Base-by-base conservation (phyloP, 495 filamentous ascomycete species). In the Aspergillus asperescens region DNA sequence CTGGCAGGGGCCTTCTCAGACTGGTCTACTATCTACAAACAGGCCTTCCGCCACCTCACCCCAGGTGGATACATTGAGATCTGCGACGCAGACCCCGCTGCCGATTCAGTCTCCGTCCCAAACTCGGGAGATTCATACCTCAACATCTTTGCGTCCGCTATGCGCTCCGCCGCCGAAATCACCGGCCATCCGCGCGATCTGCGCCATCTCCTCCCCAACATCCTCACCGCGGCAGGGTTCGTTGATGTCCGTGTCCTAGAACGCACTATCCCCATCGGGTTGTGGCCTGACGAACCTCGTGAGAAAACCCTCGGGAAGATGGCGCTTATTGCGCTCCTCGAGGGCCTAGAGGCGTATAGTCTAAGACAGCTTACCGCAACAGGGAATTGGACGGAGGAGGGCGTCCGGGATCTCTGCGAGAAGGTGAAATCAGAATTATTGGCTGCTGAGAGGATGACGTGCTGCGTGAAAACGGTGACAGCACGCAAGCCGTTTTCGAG, bases 1-100 rank as follows among this genome's bases (percentile, higher is more conserved):
- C 71, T 89, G 58, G 67, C 75, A 4, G 85, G 84, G 12, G 77
- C 83, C 6, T 87, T 89, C 62, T 60, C 65, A 0, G 73, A 84
- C 55, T 89, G 85, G 85, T 40, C 61, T 1, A 59, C 66, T 41
- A 74, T 88, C 37, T 89, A 88, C 63, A 55, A 63, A 49, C 78
- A 85, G 58, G 77, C 81, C 0, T 81, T 78, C 52, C 66, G 68
- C 9, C 80, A 82, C 60, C 70, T 88, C 4, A 79, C 74, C 47
- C 78, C 78, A 0, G 84, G 83, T 6, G 84, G 84, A 12, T 86
- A 79, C 63, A 78, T 89, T 32, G 85, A 88, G 60, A 53, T 77
- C 35, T 68, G 64, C 20, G 74, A 78, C 45, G 47, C 57, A 16
- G 74, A 74, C 40, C 60, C 62, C 3, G 69, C 67, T 10, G 67